Percentiles rank a stretch among this genome's conserved stretches.
Conservation (phyloP, 768 basidiomycete genomes). For the Suillus cothurnatus region DNA sequence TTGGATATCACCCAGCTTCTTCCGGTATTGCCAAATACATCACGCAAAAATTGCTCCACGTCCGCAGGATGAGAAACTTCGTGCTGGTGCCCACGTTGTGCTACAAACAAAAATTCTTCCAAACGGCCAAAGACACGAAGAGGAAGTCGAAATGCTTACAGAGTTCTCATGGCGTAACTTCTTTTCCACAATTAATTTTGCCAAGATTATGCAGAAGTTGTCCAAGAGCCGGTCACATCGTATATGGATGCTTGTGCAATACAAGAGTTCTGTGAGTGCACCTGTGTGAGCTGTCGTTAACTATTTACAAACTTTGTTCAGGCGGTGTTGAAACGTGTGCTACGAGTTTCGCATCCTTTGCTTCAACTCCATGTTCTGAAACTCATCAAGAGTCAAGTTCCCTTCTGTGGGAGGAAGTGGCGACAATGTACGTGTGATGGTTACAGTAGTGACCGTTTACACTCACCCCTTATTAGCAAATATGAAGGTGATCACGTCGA, state of each 20-base stretch:
- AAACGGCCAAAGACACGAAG: slow-evolving; percentile 75
- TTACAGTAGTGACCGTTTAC: slow-evolving; percentile 6
- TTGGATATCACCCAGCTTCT: slow-evolving; percentile 66
- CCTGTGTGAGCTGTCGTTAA: neutral
- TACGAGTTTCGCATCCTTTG: slow-evolving; percentile 92
- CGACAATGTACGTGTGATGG: slow-evolving; percentile 71
- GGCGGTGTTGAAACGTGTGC: slow-evolving; percentile 94
- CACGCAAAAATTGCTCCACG: slow-evolving; percentile 68
- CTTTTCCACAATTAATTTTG: slow-evolving; percentile 95
- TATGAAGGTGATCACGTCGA: slow-evolving; percentile 99
- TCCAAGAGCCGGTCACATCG: slow-evolving; percentile 94
- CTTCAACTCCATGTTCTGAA: slow-evolving; percentile 94
- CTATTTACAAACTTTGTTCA: slow-evolving; percentile 31
- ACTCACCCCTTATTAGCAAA: slow-evolving; percentile 61
- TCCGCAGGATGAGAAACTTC: slow-evolving; percentile 64
- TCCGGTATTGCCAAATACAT: slow-evolving; percentile 86
- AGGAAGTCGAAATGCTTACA: slow-evolving; percentile 89
- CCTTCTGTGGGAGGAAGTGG: slow-evolving; percentile 98
- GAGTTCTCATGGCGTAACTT: slow-evolving; percentile 99
- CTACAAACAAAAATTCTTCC: slow-evolving; percentile 60
- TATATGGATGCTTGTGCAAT: slow-evolving; percentile 95
- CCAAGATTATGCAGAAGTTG: slow-evolving; percentile 96
- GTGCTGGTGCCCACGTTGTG: slow-evolving; percentile 60
- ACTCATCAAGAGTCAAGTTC: slow-evolving; percentile 98
- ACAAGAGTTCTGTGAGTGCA: slow-evolving; percentile 88